Base-by-base conservation (phyloP, 2,329 filamentous ascomycete species). In the Monosporascus sp. region DNA sequence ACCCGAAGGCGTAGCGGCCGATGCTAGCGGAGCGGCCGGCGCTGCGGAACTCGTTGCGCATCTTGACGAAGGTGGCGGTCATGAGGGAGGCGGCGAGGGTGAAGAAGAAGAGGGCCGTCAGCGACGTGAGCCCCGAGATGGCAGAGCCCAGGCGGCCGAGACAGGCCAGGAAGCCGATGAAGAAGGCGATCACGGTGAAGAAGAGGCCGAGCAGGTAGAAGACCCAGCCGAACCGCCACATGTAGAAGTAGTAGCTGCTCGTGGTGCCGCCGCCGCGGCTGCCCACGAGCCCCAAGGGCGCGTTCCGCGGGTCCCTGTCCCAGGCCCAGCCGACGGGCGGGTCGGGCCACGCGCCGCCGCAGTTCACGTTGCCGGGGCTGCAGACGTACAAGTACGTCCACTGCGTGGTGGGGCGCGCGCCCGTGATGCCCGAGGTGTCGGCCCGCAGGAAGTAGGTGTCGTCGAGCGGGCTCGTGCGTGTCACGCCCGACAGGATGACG, bases 311-410 rank as follows among this genome's bases (percentile, higher is more conserved):
- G 63, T 76, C 63, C 3, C 70, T 71, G 20, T 80, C 65, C 84
- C 83, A 86, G 37, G 82, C 94, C 70, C 86, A 88, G 79, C 89
- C 78, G 78, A 94, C 67, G 73, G 90, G 73, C 68, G 87, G 64
- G 71, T 85, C 87, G 20, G 85, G 78, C 19, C 83, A 79, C 3
- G 82, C 70, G 1, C 65, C 65, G 56, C 84, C 81, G 73, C 91
- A 97, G 71, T 88, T 73, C 50, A 76, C 77, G 67, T 85, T 82
- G 57, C 74, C 74, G 31, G 76, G 76, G 50, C 85, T 83, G 74
- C 92, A 96, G 57, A 95, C 77, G 70, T 89, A 86, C 78, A 95
- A 94, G 74, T 88, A 96, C 37, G 91, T 95, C 93, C 93, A 97
- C 74, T 93, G 86, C 14, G 90, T 86, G 19, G 80, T 63, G 49